Evolutionary conservation across 2,329 filamentous ascomycete species (phyloP).

Genomic region (Phoma sp.): DNA sequence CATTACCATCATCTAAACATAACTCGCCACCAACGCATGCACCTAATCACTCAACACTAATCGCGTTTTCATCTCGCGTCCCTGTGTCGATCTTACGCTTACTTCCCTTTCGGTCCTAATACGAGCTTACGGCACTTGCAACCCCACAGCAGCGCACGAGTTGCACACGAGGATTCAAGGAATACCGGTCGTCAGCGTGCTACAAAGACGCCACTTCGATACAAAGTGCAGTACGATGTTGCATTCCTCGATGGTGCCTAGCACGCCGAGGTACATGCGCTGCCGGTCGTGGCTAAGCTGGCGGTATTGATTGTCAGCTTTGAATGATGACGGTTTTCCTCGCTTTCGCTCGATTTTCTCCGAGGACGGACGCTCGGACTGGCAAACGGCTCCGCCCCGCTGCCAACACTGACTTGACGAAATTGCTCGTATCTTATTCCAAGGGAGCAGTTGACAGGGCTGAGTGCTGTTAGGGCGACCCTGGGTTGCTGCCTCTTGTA

Average conservation of each 20-base stretch:
- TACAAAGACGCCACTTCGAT: constrained; percentile 12
- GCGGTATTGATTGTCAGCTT: constrained; percentile 1
- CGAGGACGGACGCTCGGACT: constrained; percentile 5
- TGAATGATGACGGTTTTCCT: constrained; percentile 3
- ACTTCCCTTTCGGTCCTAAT: constrained; percentile 12
- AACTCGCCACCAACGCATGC: constrained; percentile 15
- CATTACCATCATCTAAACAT: constrained; percentile 13
- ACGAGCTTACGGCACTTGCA: constrained; percentile 13
- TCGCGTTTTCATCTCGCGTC: constrained; percentile 15
- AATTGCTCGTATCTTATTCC: constrained; percentile 2
- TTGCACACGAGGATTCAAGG: constrained; percentile 10
- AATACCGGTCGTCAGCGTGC: background rate
- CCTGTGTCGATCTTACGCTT: constrained; percentile 13
- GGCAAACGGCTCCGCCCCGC: background rate
- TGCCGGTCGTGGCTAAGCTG: constrained; percentile 6
- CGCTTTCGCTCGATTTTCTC: constrained; percentile 1
- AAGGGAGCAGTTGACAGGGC: background rate
- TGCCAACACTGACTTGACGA: constrained; percentile 7
- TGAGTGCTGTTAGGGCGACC: background rate
- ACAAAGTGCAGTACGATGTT: constrained; percentile 8
- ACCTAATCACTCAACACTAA: constrained; percentile 1
- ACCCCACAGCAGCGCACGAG: constrained; percentile 12
- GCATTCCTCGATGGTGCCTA: constrained; percentile 7
- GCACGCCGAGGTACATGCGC: background rate
- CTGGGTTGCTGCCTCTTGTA: background rate